Evolutionary conservation across 1,139 yeast genomes (phyloP).

Genomic region (Saccharomyces hybrid): DNA sequence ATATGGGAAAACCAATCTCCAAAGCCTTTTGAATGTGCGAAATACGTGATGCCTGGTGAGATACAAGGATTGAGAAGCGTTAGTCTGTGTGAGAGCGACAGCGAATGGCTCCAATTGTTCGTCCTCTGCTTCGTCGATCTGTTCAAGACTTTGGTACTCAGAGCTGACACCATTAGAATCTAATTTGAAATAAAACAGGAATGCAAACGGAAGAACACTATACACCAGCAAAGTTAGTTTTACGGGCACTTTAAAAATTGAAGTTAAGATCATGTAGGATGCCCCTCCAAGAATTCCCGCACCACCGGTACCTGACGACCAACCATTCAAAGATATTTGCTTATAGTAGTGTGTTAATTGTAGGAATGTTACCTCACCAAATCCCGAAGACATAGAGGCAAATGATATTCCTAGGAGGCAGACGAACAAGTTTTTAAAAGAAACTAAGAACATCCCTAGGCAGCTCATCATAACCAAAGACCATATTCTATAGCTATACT

Average conservation of each 20-base stretch:
- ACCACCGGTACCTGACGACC: slow-evolving; percentile 95
- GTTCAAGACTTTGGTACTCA: neutral
- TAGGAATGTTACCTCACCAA: slow-evolving; percentile 84
- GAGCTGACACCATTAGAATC: slow-evolving; percentile 1
- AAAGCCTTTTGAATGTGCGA: neutral
- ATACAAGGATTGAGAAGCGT: neutral
- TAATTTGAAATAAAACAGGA: slow-evolving; percentile 38
- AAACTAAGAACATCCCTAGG: slow-evolving; percentile 70
- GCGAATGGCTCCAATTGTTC: neutral
- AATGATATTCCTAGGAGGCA: slow-evolving; percentile 65
- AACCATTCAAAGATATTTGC: slow-evolving; percentile 63
- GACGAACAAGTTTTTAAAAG: slow-evolving; percentile 34
- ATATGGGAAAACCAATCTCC: slow-evolving; percentile 47
- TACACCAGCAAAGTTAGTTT: slow-evolving; percentile 42
- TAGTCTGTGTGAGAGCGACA: neutral
- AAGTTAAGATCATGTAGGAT: slow-evolving; percentile 46
- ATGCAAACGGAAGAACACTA: slow-evolving; percentile 42
- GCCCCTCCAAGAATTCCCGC: slow-evolving; percentile 86
- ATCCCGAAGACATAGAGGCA: slow-evolving; percentile 80
- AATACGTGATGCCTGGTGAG: neutral
- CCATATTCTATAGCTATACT: slow-evolving; percentile 51
- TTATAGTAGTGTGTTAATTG: slow-evolving; percentile 71
- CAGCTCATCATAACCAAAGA: slow-evolving; percentile 52
- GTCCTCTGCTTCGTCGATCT: neutral
- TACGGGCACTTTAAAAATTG: slow-evolving; percentile 44